These are phyloP conservation scores for Pseudogymnoascus sp. DNA, from an alignment of 2,329 filamentous ascomycete species.

Conservation along the genomic window DNA sequence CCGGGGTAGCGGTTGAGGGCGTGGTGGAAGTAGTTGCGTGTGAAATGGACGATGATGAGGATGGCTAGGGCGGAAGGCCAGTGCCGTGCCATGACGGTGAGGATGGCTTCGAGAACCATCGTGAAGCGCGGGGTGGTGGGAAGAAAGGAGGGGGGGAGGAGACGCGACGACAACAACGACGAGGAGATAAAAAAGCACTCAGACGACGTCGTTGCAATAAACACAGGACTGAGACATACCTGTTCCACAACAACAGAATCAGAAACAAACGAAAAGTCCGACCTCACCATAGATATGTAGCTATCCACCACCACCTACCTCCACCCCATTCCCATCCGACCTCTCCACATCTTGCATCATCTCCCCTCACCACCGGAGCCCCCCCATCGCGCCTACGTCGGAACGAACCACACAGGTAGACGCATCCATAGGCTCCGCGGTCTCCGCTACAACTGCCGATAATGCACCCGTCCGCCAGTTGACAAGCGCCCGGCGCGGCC, in stretches of 20 bases:
- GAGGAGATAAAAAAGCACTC: neutral
- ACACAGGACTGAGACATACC: neutral
- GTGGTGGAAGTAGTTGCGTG: slow-evolving; percentile 41
- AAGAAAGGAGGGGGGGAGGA: neutral
- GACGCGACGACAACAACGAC: neutral
- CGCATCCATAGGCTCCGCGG: neutral
- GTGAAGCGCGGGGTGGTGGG: neutral
- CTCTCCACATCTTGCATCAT: neutral
- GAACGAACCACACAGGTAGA: neutral
- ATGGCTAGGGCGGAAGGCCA: slow-evolving; percentile 34
- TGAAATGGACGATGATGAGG: slow-evolving; percentile 33
- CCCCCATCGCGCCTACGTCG: neutral
- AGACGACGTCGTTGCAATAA: neutral
- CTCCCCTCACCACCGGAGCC: neutral
- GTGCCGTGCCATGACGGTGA: slow-evolving; percentile 24
- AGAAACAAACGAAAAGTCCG: neutral
- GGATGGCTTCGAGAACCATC: slow-evolving; percentile 19
- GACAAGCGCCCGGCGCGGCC: neutral
- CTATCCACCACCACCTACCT: neutral
- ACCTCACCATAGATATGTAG: neutral
- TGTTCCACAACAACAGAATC: neutral
- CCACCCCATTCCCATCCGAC: neutral
- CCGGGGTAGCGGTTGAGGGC: slow-evolving; percentile 66
- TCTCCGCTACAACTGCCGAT: neutral
- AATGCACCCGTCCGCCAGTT: neutral